Evolutionary conservation across 1,284 basidiomycete species (phyloP), one percentile per base, ranked within the genome.

Genomic region (Rhodotorula sp.): DNA sequence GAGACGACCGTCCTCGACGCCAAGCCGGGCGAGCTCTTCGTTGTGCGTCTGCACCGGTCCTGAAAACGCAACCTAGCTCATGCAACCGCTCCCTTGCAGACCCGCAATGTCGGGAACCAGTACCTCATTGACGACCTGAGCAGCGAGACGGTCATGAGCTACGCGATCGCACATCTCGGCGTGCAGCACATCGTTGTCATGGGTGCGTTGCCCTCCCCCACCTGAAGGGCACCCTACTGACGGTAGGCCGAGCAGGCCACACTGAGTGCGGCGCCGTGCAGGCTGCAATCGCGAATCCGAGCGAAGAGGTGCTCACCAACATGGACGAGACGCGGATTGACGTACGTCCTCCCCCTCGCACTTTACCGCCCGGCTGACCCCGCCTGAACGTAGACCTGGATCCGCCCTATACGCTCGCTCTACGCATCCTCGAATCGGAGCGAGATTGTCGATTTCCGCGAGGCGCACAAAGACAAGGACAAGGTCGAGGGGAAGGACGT

Each of bases 71-170:
- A 3, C 12, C 15, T 34, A 12, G 22, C 46, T n/a, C 1, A 8
- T 7, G 7, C 32, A 15, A 29, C 13, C 17, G 9, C 36, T 50
- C 10, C 15, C 32, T 1, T 21, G 17, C 44, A 70, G 68, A 65
- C 63, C 37, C 68, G 68, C 21, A 70, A 70, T 50, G 39, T 70
- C 27, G 68, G 70, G 5, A 71, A 71, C 27, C 66, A 64, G 29
- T 88, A 93, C 82, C 88, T 88, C 73, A 82, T 85, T 6, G 82
- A 89, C 73, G 94, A 97, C 81, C 87, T 89, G 78, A 92, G 87
- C 76, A 88, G 88, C 7, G 84, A 88, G 67, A 73, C 73, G 25
- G 66, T 72, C 44, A 61, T 75, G 27, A 59, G 64, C 25, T 77
- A 77, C 61, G 74, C 67, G 21, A 61, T 77, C 66, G 46, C 46